Base-by-base conservation (phyloP, 257 asterid species). In the Salvia miltiorrhiza region DNA sequence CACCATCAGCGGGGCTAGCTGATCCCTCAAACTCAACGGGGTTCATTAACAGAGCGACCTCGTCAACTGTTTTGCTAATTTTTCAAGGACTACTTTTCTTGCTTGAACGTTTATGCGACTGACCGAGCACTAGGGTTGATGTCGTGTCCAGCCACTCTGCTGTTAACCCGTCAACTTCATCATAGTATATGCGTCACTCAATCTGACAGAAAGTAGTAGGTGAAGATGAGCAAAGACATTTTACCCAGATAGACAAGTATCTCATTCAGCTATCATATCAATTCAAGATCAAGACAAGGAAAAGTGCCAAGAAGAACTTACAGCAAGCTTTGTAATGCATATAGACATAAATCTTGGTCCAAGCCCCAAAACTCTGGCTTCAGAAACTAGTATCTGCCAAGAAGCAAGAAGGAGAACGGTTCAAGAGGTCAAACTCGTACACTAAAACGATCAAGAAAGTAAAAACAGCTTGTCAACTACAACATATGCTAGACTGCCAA, bases 341-440 rank as follows among this genome's bases (percentile, higher is more conserved):
- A 93, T 74, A 17, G 98, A 88, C 96, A 93, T 93, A 73, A 93
- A 93, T 83, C 73, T 82, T 3, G 98, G 98, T 37, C 98, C 98
- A 72, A 93, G 82, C 20, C 87, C 95, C 76, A 90, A 63, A 24
- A 90, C 95, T 77, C 93, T 80, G 53, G 98, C 98, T 65, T 90
- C 92, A 1, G 85, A 75, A 81, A 74, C 76, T 40, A 88, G 64
- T 43, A 81, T 73, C 98, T 93, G 92, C 88, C 43, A 26, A 40
- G 24, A 59, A 11, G 20, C 2, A 39, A 11, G 3, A 13, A 37
- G 56, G 32, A 16, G 19, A 5, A 59, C 6, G 17, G 57, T 7
- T 61, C 59, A 30, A 50, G 23, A n/a, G 7, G 60, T 33, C 52
- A 75, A 41, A 50, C 45, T 49, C 17, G 7, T 4, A 32, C 33